Percentiles rank a stretch among this genome's conserved stretches.
phyloP scores from a whole-genome alignment of 2,329 filamentous ascomycete genomes.

The Clonostachys solani region DNA sequence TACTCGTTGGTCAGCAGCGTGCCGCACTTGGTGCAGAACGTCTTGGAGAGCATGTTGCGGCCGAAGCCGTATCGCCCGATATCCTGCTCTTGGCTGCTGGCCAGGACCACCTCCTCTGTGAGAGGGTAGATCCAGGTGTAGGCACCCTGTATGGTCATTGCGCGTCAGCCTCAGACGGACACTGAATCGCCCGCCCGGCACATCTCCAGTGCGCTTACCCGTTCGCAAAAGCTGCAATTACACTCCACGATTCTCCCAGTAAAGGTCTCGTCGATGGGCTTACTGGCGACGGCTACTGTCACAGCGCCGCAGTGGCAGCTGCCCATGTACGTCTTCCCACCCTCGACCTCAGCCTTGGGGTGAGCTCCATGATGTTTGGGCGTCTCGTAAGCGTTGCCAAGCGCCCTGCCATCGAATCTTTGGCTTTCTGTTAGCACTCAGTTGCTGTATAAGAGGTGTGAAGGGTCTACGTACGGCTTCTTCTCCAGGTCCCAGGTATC shows the following conservation, averaged over 20 bases:
- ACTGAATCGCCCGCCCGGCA: background rate
- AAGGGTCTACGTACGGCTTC: slow-evolving; percentile 20
- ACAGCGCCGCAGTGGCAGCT: slow-evolving; percentile 50
- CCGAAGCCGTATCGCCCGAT: slow-evolving; percentile 31
- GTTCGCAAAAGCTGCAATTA: slow-evolving; percentile 46
- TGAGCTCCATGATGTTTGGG: slow-evolving; percentile 32
- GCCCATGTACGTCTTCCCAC: slow-evolving; percentile 37
- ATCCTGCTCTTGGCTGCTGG: slow-evolving; percentile 27
- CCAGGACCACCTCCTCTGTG: slow-evolving; percentile 29
- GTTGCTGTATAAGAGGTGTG: background rate
- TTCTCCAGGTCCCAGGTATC: slow-evolving; percentile 33
- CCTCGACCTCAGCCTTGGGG: slow-evolving; percentile 28
- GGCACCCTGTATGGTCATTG: slow-evolving; percentile 25
- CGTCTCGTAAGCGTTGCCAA: slow-evolving; percentile 23
- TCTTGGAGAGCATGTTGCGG: slow-evolving; percentile 24
- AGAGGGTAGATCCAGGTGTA: slow-evolving; percentile 39
- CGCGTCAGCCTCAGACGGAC: background rate
- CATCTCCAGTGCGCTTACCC: slow-evolving; percentile 19
- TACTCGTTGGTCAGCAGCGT: slow-evolving; percentile 30
- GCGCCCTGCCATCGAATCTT: slow-evolving; percentile 23
- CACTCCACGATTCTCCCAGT: slow-evolving; percentile 29
- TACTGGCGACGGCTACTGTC: slow-evolving; percentile 32
- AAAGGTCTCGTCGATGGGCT: slow-evolving; percentile 32
- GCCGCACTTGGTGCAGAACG: slow-evolving; percentile 45
- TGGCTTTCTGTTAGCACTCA: background rate